Conservation (phyloP, 1,284 basidiomycete genomes). For the Cryptococcus jaspeensis region DNA sequence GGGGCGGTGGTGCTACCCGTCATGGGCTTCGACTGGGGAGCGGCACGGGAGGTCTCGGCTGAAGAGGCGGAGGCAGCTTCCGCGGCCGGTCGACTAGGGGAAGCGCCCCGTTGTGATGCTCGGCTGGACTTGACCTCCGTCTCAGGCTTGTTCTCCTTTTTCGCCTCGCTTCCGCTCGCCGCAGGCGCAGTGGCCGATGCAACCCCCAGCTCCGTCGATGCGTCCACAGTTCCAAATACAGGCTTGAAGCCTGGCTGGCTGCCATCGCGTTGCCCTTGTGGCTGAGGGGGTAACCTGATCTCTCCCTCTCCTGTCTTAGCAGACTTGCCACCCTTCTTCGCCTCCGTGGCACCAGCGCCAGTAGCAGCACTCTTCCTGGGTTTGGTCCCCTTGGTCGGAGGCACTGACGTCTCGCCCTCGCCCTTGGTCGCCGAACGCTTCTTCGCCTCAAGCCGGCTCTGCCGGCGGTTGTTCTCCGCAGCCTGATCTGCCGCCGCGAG, state of each 20-base stretch:
- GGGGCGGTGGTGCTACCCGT: slow-evolving; percentile 25
- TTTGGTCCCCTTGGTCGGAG: slow-evolving; percentile 10
- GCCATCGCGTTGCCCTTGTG: neutral
- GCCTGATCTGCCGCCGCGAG: slow-evolving; percentile 50
- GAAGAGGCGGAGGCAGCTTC: neutral
- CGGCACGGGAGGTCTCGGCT: neutral
- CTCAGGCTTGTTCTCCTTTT: slow-evolving; percentile 14
- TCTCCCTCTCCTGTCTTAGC: neutral
- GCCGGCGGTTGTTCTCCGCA: slow-evolving; percentile 28
- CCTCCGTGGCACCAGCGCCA: neutral
- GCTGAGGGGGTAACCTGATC: neutral
- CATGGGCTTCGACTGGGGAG: slow-evolving; percentile 12
- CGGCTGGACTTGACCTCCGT: slow-evolving; percentile 9
- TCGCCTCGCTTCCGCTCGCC: slow-evolving; percentile 10
- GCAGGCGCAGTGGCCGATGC: neutral
- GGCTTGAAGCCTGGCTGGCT: neutral
- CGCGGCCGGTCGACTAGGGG: neutral
- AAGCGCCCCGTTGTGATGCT: slow-evolving; percentile 2
- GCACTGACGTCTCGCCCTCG: slow-evolving; percentile 8
- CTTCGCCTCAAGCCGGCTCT: slow-evolving; percentile 20
- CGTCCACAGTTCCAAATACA: neutral
- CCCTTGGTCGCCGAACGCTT: slow-evolving; percentile 12
- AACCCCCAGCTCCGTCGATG: neutral
- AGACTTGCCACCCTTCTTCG: neutral
- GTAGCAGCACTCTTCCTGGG: slow-evolving; percentile 11